Percentiles rank a stretch among this genome's conserved stretches.
Conservation (phyloP, 192 early-diverging fungal species). For the Coemansia umbellata region DNA sequence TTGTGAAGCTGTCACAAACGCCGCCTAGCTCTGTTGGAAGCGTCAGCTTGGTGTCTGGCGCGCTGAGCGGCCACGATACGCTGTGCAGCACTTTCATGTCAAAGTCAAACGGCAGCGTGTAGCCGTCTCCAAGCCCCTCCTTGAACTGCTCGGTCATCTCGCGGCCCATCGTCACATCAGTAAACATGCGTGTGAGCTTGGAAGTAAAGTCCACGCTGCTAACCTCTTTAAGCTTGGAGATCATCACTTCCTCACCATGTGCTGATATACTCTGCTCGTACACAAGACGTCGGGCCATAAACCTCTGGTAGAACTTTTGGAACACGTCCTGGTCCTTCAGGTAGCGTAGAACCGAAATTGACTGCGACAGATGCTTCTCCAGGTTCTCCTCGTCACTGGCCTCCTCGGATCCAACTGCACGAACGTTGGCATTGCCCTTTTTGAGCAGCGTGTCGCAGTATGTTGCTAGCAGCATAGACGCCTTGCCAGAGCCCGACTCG, state of each 20-base stretch:
- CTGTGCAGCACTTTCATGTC: slow-evolving; percentile 82
- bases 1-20: slow-evolving; percentile 78
- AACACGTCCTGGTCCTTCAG: slow-evolving; percentile 98
- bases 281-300: slow-evolving; percentile 90
- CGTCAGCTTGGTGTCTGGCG: slow-evolving; percentile 73
- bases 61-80: slow-evolving; percentile 84
- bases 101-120: slow-evolving; percentile 61
- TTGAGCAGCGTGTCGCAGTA: slow-evolving; percentile 86
- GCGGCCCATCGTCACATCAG: slow-evolving; percentile 86
- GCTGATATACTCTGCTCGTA: slow-evolving; percentile 83
- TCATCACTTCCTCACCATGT: slow-evolving; percentile 93
- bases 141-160: slow-evolving; percentile 85
- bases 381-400: slow-evolving; percentile 46
- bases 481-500: slow-evolving; percentile 60
- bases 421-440: slow-evolving; percentile 59
- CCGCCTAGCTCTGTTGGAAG: slow-evolving; percentile 87
- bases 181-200: slow-evolving; percentile 95
- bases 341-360: slow-evolving; percentile 93
- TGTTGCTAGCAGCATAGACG: slow-evolving; percentile 85
- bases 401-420: slow-evolving; percentile 32
- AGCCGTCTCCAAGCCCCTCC: slow-evolving; percentile 50
- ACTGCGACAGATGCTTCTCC: slow-evolving; percentile 49
- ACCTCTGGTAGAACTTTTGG: slow-evolving; percentile 94
- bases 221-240: slow-evolving; percentile 84
- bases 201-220: slow-evolving; percentile 94